These are phyloP conservation scores for Trametes gibbosa DNA, from an alignment of 768 basidiomycete genomes.

Conservation along the genomic window DNA sequence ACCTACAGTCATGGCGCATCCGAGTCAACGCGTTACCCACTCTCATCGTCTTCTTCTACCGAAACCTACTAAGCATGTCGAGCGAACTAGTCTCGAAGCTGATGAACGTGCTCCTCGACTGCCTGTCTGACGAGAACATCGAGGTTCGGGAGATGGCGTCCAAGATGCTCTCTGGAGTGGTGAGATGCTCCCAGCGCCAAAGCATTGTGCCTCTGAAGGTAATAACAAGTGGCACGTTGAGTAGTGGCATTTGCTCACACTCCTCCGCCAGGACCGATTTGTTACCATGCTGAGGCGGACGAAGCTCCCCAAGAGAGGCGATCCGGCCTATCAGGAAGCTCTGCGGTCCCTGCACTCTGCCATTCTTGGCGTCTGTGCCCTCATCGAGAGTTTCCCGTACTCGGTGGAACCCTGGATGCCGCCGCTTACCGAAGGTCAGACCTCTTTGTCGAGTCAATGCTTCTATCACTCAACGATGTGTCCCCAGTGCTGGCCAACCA, in stretches of 20 bases:
- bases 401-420: conserved; percentile 54
- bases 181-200: conserved; percentile 87
- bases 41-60: conserved; percentile 87
- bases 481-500: conserved; percentile 66
- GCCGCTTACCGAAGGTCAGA: conserved; percentile 67
- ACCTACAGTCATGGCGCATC: conserved; percentile 83
- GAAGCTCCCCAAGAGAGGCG: conserved; percentile 64
- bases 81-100: conserved; percentile 63
- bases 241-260: not conserved
- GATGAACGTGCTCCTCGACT: conserved; percentile 81
- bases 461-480: not conserved
- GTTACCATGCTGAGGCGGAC: conserved; percentile 57
- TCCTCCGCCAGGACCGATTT: conserved; percentile 69
- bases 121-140: conserved; percentile 85
- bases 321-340: conserved; percentile 69
- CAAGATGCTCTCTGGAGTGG: conserved; percentile 78
- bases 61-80: conserved; percentile 78
- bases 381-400: conserved; percentile 58
- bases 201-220: conserved; percentile 85
- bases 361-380: conserved; percentile 47
- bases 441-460: not conserved
- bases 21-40: conserved; percentile 86
- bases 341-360: conserved; percentile 75
- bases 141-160: conserved; percentile 93
- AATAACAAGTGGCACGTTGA: conserved; percentile 14